These are phyloP conservation scores for Vanderwaltozyma yarrowii DNA, from an alignment of 805 yeast species.

Conservation along the genomic window DNA sequence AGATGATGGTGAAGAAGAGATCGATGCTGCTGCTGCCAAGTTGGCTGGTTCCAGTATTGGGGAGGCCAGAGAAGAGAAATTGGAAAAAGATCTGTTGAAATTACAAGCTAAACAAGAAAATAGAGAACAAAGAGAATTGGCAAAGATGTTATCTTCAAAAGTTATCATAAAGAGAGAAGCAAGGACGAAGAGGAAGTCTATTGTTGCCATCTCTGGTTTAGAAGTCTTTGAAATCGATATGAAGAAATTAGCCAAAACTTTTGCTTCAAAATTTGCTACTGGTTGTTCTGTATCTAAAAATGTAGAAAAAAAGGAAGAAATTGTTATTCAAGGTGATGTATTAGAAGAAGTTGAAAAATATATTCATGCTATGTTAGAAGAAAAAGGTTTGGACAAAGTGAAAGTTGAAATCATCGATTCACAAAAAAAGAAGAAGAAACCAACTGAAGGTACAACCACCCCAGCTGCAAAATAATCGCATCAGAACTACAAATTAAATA, in stretches of 20 bases:
- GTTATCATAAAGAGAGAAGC: conserved; percentile 79
- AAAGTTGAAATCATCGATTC: conserved; percentile 86
- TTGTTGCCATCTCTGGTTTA: conserved; percentile 75
- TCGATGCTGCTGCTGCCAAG: conserved; percentile 23
- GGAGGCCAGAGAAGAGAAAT: conserved; percentile 69
- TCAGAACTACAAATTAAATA: neutral
- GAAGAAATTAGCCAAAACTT: conserved; percentile 84
- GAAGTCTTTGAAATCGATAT: conserved; percentile 83
- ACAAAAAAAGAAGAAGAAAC: conserved; percentile 55
- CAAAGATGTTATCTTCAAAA: conserved; percentile 67
- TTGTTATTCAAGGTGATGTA: conserved; percentile 90
- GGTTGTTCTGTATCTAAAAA: conserved; percentile 89
- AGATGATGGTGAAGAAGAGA: conserved; percentile 35
- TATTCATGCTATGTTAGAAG: conserved; percentile 58
- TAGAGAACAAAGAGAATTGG: conserved; percentile 74
- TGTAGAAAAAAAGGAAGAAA: conserved; percentile 86
- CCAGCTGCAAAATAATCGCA: neutral
- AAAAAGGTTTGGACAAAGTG: conserved; percentile 72
- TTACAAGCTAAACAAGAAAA: conserved; percentile 80
- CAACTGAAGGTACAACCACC: conserved; percentile 1
- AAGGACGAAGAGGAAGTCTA: conserved; percentile 80
- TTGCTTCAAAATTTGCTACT: conserved; percentile 90
- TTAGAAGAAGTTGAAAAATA: conserved; percentile 82
- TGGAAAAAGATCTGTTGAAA: conserved; percentile 72
- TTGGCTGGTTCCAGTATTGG: conserved; percentile 49